Base-by-base conservation (phyloP, 140 eudicot genomes). In the Flaveria floridana region DNA sequence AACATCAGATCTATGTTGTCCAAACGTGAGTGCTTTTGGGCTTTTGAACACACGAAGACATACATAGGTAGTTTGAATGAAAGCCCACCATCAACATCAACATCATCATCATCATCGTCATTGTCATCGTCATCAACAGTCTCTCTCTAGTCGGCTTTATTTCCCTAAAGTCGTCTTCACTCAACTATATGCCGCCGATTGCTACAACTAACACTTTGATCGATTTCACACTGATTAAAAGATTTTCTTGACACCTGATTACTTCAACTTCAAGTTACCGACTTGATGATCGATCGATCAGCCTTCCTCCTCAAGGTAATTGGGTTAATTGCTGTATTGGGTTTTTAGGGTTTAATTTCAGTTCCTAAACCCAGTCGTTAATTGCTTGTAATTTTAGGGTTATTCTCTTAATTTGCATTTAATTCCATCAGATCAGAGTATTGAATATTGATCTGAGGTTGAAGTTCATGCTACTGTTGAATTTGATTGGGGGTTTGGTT, bases 141-240 rank as follows among this genome's bases (percentile, higher is more conserved):
- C 72, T 25, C 78, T 75, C 73, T 65, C 63, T 28, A 6, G n/a
- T 48, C 79, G 65, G 41, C 79, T 74, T 19, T 75, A 20, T 75
- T 18, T 51, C 79, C 55, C 51, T 3, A 30, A 74, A 63, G 79
- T 74, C 79, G 72, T 63, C 21, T 63, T 62, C 51, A 74, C 79
- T 62, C 79, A 62, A 15, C 79, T 47, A 39, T 3, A 46, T 61
- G 62, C 73, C 79, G 72, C 72, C 63, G 79, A 76, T 76, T 76
- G 56, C 79, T 34, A 41, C 65, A 51, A 34, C 73, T 15, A 37
- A 19, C 30, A 26, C 41, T 34, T 34, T 34, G 8, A 34, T 34
- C 41, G 41, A 5, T 34, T 34, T 34, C 8, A 34, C 41, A 34
- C 41, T 34, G 8, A n/a, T 34, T 34, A 34, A 7, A 34, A 34